Base-by-base conservation (phyloP, 345 rosid species). In the Ailanthus altissimus region DNA sequence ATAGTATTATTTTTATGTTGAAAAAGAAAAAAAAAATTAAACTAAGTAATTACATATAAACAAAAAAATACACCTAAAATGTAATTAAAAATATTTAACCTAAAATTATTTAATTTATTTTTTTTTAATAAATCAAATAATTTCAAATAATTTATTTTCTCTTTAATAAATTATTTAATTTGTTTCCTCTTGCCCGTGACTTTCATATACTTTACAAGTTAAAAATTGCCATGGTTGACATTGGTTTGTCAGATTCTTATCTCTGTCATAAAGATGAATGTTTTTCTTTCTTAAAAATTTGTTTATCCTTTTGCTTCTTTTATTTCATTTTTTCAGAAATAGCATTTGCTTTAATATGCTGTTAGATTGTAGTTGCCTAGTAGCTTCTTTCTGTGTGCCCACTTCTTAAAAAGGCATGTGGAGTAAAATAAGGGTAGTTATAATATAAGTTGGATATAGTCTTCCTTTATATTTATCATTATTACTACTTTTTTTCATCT, bases 191-290 rank as follows among this genome's bases (percentile, higher is more conserved):
- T 71, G 71, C 57, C 75, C 62, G 67, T 62, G 56, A 77, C 43
- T 53, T 36, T 71, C 58, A 36, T 73, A 47, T 76, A 42, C 65
- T 64, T 75, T 79, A 65, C 89, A 92, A 94, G 92, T 92, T 64
- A 87, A 83, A n/a, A 81, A 90, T 92, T 79, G 97, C 93, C 61
- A 84, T 90, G 90, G 97, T 92, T 73, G 94, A 92, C 82, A 85
- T 89, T 67, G 92, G 91, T 74, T 90, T 86, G 78, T 73, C 90
- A 81, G 97, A 92, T 89, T 78, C 94, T 46, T 92, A 92, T 70
- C 91, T 92, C 97, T 46, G 93, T 92, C 75, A 59, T 86, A 67
- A 90, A 92, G 97, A 94, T 92, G 68, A 74, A 43, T 77, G 66
- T 20, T 71, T 64, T n/a, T 38, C 8, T 42, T 74, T 51, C 32